Evolutionary conservation across 345 rosid genomes (phyloP).

Genomic region (Eucalyptus coolabah): DNA sequence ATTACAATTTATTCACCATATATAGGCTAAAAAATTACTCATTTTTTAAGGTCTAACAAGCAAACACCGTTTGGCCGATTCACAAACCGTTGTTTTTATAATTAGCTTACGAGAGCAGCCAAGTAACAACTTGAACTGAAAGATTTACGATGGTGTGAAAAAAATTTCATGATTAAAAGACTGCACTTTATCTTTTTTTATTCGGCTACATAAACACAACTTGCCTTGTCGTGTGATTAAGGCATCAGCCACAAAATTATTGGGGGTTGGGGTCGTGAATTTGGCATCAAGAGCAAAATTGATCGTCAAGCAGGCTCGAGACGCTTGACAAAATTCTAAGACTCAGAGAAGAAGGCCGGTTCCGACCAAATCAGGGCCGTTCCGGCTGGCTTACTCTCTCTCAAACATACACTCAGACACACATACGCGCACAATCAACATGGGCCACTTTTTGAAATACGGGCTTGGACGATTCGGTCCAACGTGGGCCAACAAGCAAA

Average conservation of each 20-base stretch:
- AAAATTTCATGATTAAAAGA: no score
- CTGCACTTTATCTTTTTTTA: no score
- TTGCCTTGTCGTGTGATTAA: not conserved
- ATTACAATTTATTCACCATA: no score
- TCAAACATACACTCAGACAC: not conserved
- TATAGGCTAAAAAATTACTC: no score
- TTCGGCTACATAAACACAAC: no score
- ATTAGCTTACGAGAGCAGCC: not conserved
- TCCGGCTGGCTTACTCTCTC: not conserved
- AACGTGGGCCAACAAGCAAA: not conserved
- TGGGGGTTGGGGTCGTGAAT: no score
- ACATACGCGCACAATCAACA: not conserved
- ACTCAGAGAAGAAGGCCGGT: not conserved
- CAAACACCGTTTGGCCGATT: not conserved
- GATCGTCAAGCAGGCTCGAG: not conserved
- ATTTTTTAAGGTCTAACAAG: no score
- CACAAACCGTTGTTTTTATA: no score
- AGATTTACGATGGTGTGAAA: not conserved
- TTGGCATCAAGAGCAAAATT: not conserved
- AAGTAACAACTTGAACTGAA: not conserved
- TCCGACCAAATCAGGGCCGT: not conserved
- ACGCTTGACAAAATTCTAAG: not conserved
- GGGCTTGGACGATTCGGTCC: not conserved
- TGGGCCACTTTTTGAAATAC: not conserved
- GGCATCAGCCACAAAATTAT: not conserved